Conservation (phyloP, 768 basidiomycete species). For the Podaxis sp. region DNA sequence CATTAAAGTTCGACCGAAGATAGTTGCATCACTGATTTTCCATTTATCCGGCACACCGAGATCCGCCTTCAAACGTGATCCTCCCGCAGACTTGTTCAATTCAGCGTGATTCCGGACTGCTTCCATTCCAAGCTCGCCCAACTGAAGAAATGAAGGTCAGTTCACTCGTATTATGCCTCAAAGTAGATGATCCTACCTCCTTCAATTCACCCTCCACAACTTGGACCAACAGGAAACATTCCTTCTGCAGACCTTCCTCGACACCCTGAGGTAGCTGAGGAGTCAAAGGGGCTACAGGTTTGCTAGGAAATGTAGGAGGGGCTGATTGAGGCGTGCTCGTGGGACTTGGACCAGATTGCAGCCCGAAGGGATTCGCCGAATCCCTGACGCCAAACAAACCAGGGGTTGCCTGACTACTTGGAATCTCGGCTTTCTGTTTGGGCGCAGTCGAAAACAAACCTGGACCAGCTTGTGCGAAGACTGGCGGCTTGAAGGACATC, state of each 20-base stretch:
- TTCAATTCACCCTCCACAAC: conserved; percentile 50
- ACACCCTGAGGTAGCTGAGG: conserved; percentile 19
- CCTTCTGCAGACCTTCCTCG: conserved; percentile 65
- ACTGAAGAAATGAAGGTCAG: conserved; percentile 27
- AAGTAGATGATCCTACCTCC: conserved; percentile 39
- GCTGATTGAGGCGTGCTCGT: not conserved
- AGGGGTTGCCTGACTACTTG: not conserved
- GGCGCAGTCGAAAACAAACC: not conserved
- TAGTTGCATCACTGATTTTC: conserved; percentile 45
- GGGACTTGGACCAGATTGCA: not conserved
- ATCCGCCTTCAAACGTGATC: conserved; percentile 38
- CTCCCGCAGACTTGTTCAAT: conserved; percentile 32
- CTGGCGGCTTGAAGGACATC: not conserved
- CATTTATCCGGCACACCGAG: conserved; percentile 47
- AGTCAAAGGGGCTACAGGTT: conserved; percentile 7
- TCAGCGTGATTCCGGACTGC: conserved; percentile 31
- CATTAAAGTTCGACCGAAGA: conserved; percentile 45
- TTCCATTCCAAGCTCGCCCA: conserved; percentile 35
- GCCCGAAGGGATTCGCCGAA: not conserved
- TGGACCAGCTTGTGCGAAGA: not conserved
- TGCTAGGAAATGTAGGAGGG: not conserved
- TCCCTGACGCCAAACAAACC: not conserved
- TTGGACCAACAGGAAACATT: conserved; percentile 48
- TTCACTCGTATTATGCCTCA: not conserved
- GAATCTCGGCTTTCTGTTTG: not conserved